Evolutionary conservation across 140 eudicot species (phyloP).

Genomic region (Flaveria floridana): DNA sequence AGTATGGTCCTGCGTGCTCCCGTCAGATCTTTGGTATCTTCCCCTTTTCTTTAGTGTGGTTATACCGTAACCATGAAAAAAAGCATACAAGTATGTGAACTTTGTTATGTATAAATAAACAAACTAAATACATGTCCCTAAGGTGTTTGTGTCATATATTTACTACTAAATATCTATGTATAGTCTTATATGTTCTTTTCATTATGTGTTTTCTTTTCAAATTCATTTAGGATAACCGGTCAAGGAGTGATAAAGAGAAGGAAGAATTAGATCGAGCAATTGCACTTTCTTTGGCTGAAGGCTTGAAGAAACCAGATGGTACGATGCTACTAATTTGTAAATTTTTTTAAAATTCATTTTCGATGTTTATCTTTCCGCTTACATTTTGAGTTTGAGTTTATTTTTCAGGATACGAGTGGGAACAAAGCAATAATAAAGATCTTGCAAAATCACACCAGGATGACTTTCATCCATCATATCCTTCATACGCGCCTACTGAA

Average conservation of each 20-base stretch:
- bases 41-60: background rate
- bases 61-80: background rate
- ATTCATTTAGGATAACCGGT: conserved; percentile 59
- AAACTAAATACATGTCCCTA: background rate
- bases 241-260: conserved; percentile 67
- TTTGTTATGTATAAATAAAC: background rate
- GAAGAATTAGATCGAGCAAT: conserved; percentile 92
- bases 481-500: conserved; percentile 55
- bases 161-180: background rate
- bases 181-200: conserved; percentile 3
- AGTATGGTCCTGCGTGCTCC: conserved; percentile 82
- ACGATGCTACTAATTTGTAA: conserved; percentile 16
- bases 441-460: conserved; percentile 53
- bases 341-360: conserved; percentile 9
- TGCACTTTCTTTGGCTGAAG: conserved; percentile 87
- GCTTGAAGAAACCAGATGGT: conserved; percentile 74
- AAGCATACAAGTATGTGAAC: conserved; percentile 10
- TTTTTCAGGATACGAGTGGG: conserved; percentile 59
- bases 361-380: background rate
- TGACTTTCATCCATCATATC: conserved; percentile 52
- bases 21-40: conserved; percentile 58
- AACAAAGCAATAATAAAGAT: conserved; percentile 51
- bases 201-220: conserved; percentile 9
- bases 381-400: conserved; percentile 1
- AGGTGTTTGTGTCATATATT: background rate